Evolutionary conservation across 805 yeast species (phyloP).

Genomic region (Cephaloascus albidus): DNA sequence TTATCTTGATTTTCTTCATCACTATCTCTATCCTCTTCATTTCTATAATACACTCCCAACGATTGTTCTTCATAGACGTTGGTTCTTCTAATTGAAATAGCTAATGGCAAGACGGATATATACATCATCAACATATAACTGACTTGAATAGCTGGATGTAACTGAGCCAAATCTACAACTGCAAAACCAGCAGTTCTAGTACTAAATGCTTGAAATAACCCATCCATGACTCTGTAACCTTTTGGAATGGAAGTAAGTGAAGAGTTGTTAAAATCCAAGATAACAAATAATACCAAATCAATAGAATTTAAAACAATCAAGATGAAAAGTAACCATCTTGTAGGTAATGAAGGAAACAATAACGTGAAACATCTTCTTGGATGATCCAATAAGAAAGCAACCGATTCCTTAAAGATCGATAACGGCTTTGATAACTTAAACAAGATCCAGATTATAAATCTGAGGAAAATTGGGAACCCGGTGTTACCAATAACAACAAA

Average conservation of each 20-base stretch:
- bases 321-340: constrained; percentile 87
- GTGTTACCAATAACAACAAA: constrained; percentile 90
- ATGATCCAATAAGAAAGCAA: constrained; percentile 83
- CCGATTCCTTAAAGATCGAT: constrained; percentile 60
- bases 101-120: constrained; percentile 91
- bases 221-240: constrained; percentile 70
- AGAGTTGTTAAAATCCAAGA: constrained; percentile 56
- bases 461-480: constrained; percentile 78
- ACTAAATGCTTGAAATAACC: constrained; percentile 82
- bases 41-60: constrained; percentile 66
- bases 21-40: constrained; percentile 17
- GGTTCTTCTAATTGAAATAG: constrained; percentile 92
- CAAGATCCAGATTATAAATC: constrained; percentile 76
- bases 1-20: constrained; percentile 19
- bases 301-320: constrained; percentile 62
- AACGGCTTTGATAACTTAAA: constrained; percentile 59
- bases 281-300: constrained; percentile 73
- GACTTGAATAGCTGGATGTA: constrained; percentile 90
- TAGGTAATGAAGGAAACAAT: constrained; percentile 84
- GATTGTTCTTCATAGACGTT: constrained; percentile 98
- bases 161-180: constrained; percentile 54
- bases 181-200: constrained; percentile 93
- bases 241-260: constrained; percentile 39
- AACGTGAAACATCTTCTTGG: constrained; percentile 96
- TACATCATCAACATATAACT: constrained; percentile 97